Evolutionary conservation across 2,329 filamentous ascomycete genomes (phyloP), one percentile per base, ranked within the genome.

Genomic region (Venturia pyrina): DNA sequence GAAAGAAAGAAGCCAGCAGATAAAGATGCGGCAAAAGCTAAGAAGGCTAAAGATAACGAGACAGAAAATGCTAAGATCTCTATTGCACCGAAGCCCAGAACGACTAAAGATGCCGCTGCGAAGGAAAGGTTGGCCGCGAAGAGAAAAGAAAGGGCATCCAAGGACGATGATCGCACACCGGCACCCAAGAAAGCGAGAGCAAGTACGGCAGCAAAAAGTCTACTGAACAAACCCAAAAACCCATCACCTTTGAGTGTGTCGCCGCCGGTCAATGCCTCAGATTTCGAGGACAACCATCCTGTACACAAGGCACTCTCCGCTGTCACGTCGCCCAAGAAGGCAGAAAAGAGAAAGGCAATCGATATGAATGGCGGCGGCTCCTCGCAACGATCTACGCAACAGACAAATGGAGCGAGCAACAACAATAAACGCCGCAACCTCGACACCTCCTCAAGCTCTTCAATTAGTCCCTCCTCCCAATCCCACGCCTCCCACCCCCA

Each of bases 231-330:
- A 53, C 83, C 85, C 1, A 83, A 81, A 71, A 87, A 87, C 64
- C 84, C 84, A 2, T 87, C 85, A 19, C 85, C 84, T 15, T 80
- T 87, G 13, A 84, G 82, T 11, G 84, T 83, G 7, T 86, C 85
- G 2, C 83, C 84, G 28, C 84, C 85, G 6, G 81, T 85, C 67
- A 86, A 85, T 72, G 82, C 82, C 37, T 86, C 84, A 24, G 83
- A 87, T 71, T 76, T 83, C 65, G 77, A 83, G 68, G 76, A 81
- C 70, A 75, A 76, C 68, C 71, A 78, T 64, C 74, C 75, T 15
- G 73, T 75, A 17, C 73, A 77, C 69, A 77, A 76, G 59, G 72
- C 72, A 13, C 73, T 75, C 34, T 74, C 73, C 15, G 74, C 72
- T 10, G 72, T 72, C 28, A 68, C 73, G 2, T 77, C 75, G 5